phyloP scores from a whole-genome alignment of 1,284 basidiomycete species.

The Amylostereum chailletii region DNA sequence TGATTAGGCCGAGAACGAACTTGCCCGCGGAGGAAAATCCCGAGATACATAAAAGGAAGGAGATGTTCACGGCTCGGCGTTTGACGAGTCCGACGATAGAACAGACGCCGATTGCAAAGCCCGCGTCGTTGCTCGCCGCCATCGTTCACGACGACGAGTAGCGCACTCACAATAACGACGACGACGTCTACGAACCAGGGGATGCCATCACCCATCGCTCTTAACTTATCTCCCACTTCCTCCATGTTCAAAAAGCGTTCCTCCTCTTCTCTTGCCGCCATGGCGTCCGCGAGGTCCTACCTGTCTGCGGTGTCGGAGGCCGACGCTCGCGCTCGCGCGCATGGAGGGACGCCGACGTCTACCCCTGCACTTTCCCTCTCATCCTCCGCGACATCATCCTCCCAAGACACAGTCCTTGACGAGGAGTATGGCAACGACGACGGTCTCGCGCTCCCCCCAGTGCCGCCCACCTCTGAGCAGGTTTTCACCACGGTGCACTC shows the following conservation, averaged over 20 bases:
- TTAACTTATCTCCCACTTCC: conserved; percentile 31
- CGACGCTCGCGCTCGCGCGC: conserved; percentile 46
- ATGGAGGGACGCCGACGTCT: conserved; percentile 34
- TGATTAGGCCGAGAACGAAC: too few species aligned
- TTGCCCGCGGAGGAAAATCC: too few species aligned
- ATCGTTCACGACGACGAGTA: too few species aligned
- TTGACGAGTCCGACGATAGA: too few species aligned
- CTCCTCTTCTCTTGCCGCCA: conserved; percentile 30
- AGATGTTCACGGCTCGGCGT: too few species aligned
- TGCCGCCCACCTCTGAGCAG: conserved; percentile 68
- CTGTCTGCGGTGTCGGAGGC: conserved; percentile 64
- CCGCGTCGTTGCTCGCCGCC: too few species aligned
- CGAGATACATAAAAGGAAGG: too few species aligned
- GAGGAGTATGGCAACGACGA: conserved; percentile 44
- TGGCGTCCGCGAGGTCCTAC: conserved; percentile 61
- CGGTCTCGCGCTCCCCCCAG: conserved; percentile 46
- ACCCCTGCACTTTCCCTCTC: conserved; percentile 65
- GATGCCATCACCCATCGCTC: conserved; percentile 47
- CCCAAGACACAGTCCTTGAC: conserved; percentile 52
- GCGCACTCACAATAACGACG: too few species aligned
- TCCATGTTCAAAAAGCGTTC: conserved; percentile 63
- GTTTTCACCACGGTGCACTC: conserved; percentile 70
- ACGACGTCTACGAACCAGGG: too few species aligned
- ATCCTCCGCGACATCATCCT: conserved; percentile 55
- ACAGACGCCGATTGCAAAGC: too few species aligned